Conservation (phyloP, 495 filamentous ascomycete species). For the Tuber microsphaerosporum region DNA sequence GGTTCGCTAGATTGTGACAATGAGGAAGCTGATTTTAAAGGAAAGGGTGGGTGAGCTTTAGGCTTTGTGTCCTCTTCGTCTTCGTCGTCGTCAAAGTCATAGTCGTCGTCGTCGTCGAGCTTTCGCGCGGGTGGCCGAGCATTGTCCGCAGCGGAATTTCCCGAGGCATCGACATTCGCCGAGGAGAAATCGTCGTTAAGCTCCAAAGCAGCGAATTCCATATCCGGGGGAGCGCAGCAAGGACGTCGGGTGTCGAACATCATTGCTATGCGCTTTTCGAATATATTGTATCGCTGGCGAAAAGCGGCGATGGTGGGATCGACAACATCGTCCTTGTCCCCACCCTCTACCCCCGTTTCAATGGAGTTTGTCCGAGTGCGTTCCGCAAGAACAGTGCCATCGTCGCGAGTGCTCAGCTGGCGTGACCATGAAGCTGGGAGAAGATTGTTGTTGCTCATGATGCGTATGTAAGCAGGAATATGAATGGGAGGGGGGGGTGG, state of each 20-base stretch:
- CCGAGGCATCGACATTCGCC: conserved; percentile 22
- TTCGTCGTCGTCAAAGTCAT: conserved; percentile 82
- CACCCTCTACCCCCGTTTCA: conserved; percentile 47
- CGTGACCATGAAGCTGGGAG: conserved; percentile 33
- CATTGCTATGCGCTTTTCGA: conserved; percentile 37
- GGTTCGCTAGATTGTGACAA: conserved; percentile 40
- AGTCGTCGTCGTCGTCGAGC: conserved; percentile 65
- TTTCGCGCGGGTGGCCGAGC: conserved; percentile 45
- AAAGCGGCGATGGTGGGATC: conserved; percentile 38
- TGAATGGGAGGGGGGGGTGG: conserved; percentile 27
- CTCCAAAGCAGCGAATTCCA: conserved; percentile 51
- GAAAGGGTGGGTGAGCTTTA: conserved; percentile 44
- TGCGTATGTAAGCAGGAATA: conserved; percentile 1
- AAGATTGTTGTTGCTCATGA: conserved; percentile 5
- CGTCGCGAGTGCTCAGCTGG: conserved; percentile 38
- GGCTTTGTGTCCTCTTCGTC: conserved; percentile 60
- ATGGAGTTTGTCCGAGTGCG: conserved; percentile 39
- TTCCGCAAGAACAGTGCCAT: conserved; percentile 28
- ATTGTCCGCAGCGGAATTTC: conserved; percentile 29
- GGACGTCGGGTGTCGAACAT: conserved; percentile 39
- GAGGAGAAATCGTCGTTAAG: conserved; percentile 69
- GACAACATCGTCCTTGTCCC: conserved; percentile 43
- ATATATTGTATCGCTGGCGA: conserved; percentile 36
- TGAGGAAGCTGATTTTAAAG: conserved; percentile 31
- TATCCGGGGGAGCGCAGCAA: conserved; percentile 35